Conservation (phyloP, 2,329 filamentous ascomycete species). For the Penicillium sp. region DNA sequence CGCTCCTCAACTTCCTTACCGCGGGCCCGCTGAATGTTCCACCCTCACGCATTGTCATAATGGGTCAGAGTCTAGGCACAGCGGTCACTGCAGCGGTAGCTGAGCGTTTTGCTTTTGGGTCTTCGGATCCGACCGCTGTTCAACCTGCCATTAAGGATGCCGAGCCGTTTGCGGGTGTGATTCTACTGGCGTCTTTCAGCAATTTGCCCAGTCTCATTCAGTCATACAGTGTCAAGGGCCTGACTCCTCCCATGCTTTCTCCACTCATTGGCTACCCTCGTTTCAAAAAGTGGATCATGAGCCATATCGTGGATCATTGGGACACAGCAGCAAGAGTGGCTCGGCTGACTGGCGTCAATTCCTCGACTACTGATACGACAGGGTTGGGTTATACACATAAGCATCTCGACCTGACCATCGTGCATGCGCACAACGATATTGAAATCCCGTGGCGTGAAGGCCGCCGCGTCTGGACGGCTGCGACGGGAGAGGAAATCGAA, state of each 20-base stretch:
- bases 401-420: constrained; percentile 65
- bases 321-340: constrained; percentile 67
- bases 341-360: constrained; percentile 38
- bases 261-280: constrained; percentile 70
- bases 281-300: constrained; percentile 62
- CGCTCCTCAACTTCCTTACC: constrained; percentile 67
- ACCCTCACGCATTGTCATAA: constrained; percentile 71
- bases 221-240: constrained; percentile 75
- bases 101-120: constrained; percentile 65
- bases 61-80: constrained; percentile 88
- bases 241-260: constrained; percentile 72
- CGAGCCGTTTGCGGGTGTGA: constrained; percentile 73
- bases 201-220: constrained; percentile 72
- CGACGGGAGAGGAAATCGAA: constrained; percentile 33
- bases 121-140: constrained; percentile 33
- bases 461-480: constrained; percentile 42
- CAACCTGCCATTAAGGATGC: constrained; percentile 46
- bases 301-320: constrained; percentile 79
- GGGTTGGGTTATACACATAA: constrained; percentile 54
- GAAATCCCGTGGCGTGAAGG: constrained; percentile 73
- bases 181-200: constrained; percentile 80
- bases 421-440: constrained; percentile 79
- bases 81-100: constrained; percentile 76
- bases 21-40: constrained; percentile 64
- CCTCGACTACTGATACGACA: constrained; percentile 47